These are phyloP conservation scores for Passalora sequoiae DNA, from an alignment of 2,329 filamentous ascomycete genomes.

Conservation along the genomic window DNA sequence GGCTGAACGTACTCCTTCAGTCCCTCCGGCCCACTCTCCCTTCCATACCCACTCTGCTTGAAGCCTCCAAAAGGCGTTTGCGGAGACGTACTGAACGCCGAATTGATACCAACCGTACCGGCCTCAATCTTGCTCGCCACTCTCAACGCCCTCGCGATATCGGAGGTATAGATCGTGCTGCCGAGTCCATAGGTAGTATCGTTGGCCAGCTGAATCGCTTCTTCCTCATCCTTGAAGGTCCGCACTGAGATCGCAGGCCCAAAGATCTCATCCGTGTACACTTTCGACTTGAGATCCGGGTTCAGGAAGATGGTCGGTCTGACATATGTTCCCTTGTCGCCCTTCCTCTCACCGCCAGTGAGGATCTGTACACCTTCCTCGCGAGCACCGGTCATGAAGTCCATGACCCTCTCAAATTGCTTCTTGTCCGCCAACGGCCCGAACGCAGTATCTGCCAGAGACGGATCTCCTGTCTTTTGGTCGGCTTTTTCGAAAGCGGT, in stretches of 20 bases:
- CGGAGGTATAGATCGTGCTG: constrained; percentile 62
- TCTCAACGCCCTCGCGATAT: constrained; percentile 48
- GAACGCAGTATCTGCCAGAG: constrained; percentile 27
- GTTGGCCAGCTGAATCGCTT: constrained; percentile 45
- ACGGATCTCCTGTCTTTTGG: constrained; percentile 26
- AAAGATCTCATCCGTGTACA: constrained; percentile 35
- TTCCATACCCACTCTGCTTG: constrained; percentile 11
- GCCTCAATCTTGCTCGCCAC: constrained; percentile 48
- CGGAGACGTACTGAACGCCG: constrained; percentile 26
- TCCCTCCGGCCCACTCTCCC: constrained; percentile 10
- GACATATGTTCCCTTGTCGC: constrained; percentile 32
- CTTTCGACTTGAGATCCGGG: constrained; percentile 2
- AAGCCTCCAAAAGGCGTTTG: constrained; percentile 23
- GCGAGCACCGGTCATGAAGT: constrained; percentile 25
- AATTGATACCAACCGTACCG: constrained; percentile 52
- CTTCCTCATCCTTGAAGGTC: constrained; percentile 44
- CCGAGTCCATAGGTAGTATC: constrained; percentile 23
- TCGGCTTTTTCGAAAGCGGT: constrained; percentile 26
- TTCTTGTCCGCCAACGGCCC: constrained; percentile 50
- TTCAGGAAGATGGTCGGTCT: constrained; percentile 11
- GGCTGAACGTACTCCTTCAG: constrained; percentile 27
- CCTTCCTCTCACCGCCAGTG: constrained; percentile 22
- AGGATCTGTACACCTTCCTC: constrained; percentile 22
- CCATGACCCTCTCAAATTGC: constrained; percentile 39
- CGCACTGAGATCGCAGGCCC: constrained; percentile 35